These are phyloP conservation scores for Populus euphratica DNA, from an alignment of 345 rosid genomes.

Conservation along the genomic window DNA sequence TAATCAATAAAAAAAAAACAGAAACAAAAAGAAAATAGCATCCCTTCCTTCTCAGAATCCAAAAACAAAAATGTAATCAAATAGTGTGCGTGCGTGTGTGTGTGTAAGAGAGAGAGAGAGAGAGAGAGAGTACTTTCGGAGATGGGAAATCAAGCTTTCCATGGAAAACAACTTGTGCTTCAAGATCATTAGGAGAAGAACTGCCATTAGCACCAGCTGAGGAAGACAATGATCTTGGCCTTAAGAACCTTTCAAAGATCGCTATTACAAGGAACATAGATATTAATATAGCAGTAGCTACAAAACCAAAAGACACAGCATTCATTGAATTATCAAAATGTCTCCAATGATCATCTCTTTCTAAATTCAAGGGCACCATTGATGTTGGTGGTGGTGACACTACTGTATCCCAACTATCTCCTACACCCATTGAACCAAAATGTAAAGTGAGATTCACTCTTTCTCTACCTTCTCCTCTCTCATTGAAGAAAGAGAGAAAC, in stretches of 20 bases:
- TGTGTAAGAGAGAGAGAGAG: not conserved
- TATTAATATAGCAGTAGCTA: conserved; percentile 29
- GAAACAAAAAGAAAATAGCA: not conserved
- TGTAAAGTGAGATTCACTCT: not conserved
- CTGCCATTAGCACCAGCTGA: not conserved
- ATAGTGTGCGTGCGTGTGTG: not conserved
- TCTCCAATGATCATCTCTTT: conserved; percentile 25
- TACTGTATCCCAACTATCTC: conserved; percentile 17
- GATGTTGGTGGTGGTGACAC: conserved; percentile 11
- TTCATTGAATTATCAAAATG: conserved; percentile 30
- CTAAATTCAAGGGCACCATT: conserved; percentile 8
- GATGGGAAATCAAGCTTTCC: conserved; percentile 20
- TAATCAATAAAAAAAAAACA: not conserved
- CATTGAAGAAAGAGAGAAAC: not conserved
- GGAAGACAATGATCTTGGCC: conserved; percentile 14
- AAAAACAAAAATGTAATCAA: not conserved
- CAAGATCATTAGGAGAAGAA: conserved; percentile 9
- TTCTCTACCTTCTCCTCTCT: not conserved
- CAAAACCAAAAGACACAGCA: conserved; percentile 34
- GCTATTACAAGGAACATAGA: conserved; percentile 35
- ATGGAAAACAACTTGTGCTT: conserved; percentile 13
- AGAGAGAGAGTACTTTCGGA: conserved; percentile 16
- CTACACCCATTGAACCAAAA: conserved; percentile 14
- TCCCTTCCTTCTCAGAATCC: not conserved
- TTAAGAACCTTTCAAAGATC: conserved; percentile 28